These are phyloP conservation scores for Arachis hypogaea DNA, from an alignment of 306 rosid species.

Conservation along the genomic window DNA sequence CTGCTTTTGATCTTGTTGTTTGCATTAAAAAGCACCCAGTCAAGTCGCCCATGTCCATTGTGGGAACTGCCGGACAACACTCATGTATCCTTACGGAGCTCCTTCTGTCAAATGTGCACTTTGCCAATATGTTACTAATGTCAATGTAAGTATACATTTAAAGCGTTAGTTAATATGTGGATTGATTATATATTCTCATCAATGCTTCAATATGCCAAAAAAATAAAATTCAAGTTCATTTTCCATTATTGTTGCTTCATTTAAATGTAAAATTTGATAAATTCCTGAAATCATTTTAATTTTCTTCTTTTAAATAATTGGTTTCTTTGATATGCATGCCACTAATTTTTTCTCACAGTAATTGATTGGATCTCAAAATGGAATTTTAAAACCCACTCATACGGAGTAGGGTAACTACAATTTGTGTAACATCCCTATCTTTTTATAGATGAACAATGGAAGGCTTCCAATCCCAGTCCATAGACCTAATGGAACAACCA, in stretches of 20 bases:
- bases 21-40: slow-evolving; percentile 56
- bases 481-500: slow-evolving; percentile 72
- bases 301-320: slow-evolving; percentile 11
- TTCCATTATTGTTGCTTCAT: not conserved
- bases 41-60: slow-evolving; percentile 87
- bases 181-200: slow-evolving; percentile 15
- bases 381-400: slow-evolving; percentile 15
- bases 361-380: slow-evolving; percentile 13
- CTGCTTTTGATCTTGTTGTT: slow-evolving; percentile 40
- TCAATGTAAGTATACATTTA: slow-evolving; percentile 64
- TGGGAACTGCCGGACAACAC: slow-evolving; percentile 89
- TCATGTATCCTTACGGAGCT: slow-evolving; percentile 95
- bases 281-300: slow-evolving; percentile 5
- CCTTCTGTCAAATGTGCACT: slow-evolving; percentile 98
- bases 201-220: not conserved
- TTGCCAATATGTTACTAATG: slow-evolving; percentile 86
- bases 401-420: slow-evolving; percentile 8
- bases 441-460: slow-evolving; percentile 61
- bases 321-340: slow-evolving; percentile 3
- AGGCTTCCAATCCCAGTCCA: slow-evolving; percentile 83
- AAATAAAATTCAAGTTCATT: slow-evolving; percentile 4
- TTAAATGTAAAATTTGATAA: not conserved
- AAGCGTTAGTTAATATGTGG: slow-evolving; percentile 12
- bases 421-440: not conserved
- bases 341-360: slow-evolving; percentile 3